Evolutionary conservation across 768 basidiomycete genomes (phyloP).

Genomic region (Coprinopsis strossmayeri): DNA sequence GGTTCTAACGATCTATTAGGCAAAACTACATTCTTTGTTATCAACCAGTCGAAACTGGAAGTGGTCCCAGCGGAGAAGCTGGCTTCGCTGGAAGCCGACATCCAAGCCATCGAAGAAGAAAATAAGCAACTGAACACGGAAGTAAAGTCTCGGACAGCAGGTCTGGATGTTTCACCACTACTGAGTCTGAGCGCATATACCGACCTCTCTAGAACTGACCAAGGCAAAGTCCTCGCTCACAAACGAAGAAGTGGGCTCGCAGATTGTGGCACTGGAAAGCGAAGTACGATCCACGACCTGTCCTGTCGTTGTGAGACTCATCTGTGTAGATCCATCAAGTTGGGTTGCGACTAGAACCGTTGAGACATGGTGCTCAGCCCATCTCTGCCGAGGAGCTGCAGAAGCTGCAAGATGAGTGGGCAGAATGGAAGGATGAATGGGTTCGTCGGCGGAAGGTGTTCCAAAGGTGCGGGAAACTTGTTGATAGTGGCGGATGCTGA

Average conservation of each 20-base stretch:
- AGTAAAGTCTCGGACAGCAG: constrained; percentile 41
- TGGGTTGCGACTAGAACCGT: constrained; percentile 47
- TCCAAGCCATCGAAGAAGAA: constrained; percentile 49
- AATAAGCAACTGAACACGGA: constrained; percentile 48
- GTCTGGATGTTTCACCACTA: constrained; percentile 22
- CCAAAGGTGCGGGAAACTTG: constrained; percentile 62
- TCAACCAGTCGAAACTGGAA: constrained; percentile 70
- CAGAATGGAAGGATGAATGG: constrained; percentile 80
- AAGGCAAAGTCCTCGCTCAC: constrained; percentile 63
- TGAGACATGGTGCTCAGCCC: constrained; percentile 59
- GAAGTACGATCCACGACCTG: constrained; percentile 33
- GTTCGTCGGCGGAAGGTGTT: constrained; percentile 68
- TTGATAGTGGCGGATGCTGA: too few relatives aligned
- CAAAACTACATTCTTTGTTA: constrained; percentile 83
- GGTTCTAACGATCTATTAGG: constrained; percentile 34
- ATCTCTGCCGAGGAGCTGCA: constrained; percentile 69
- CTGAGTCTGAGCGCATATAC: constrained; percentile 11
- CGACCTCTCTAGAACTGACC: constrained; percentile 45
- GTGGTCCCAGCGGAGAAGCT: constrained; percentile 59
- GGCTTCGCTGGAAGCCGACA: constrained; percentile 51
- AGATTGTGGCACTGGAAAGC: constrained; percentile 42
- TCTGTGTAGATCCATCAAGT: constrained; percentile 43
- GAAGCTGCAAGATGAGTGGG: constrained; percentile 68
- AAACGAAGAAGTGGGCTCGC: constrained; percentile 53
- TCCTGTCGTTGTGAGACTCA: constrained; percentile 8